Conservation (phyloP, 1,284 basidiomycete genomes). For the Sutorius eximius region DNA sequence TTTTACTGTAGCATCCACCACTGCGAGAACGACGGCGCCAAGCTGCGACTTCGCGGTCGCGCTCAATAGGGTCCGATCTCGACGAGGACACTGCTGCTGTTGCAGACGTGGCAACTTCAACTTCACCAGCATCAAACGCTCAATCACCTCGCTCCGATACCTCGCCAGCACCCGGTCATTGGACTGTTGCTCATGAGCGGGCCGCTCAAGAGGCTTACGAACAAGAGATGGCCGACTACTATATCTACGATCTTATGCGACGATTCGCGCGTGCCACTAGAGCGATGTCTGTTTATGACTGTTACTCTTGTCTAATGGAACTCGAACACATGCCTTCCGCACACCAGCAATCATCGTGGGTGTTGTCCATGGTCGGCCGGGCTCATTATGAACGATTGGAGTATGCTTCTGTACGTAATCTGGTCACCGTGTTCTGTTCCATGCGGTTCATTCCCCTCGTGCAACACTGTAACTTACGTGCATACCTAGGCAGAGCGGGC, state of each 20-base stretch:
- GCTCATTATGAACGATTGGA: conserved; percentile 87
- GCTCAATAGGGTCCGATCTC: conserved; percentile 64
- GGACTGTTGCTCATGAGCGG: conserved; percentile 61
- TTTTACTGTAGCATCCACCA: conserved; percentile 40
- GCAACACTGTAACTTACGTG: conserved; percentile 29
- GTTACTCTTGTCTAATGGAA: conserved; percentile 69
- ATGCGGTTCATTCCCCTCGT: conserved; percentile 8
- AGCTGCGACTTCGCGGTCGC: conserved; percentile 50
- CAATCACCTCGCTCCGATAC: conserved; percentile 62
- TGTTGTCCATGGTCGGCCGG: conserved; percentile 78
- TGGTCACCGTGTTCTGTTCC: conserved; percentile 5
- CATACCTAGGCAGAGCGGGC: conserved; percentile 74
- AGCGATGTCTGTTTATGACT: conserved; percentile 75
- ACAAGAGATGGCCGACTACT: conserved; percentile 72
- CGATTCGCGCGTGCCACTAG: conserved; percentile 77
- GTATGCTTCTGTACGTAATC: conserved; percentile 74
- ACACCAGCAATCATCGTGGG: conserved; percentile 74
- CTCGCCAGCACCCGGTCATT: conserved; percentile 55
- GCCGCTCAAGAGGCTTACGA: conserved; percentile 72
- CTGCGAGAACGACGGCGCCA: conserved; percentile 60
- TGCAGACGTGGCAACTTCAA: conserved; percentile 52
- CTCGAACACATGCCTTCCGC: conserved; percentile 74
- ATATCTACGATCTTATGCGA: conserved; percentile 79
- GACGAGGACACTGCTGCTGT: conserved; percentile 56
- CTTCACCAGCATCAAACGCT: conserved; percentile 58